Base-by-base conservation (phyloP, 2,329 filamentous ascomycete genomes). In the Fusarium concolor region DNA sequence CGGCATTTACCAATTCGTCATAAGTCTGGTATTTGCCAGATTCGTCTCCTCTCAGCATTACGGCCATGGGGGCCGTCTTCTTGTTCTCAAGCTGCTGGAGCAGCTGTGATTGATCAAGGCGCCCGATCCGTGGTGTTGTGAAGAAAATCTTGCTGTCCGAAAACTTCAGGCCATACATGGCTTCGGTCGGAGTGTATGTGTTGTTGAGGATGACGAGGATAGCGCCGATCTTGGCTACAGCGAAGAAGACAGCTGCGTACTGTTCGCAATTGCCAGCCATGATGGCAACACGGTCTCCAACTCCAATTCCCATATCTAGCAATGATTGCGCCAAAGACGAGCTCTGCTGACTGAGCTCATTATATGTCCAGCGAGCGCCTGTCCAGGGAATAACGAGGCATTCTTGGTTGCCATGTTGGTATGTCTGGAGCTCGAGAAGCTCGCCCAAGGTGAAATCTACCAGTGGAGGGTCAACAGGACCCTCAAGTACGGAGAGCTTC, bases 201-300 rank as follows among this genome's bases (percentile, higher is more conserved):
- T 93, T 94, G 80, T 94, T 94, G 68, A 94, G 81, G 43, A 94
- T 92, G 28, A 94, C 91, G 52, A 94, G 82, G 44, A 91, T 88
- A 45, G 86, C 89, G 11, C 90, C 89, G 18, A 91, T 84, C 45
- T 87, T 84, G 39, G 89, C 88, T 12, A 88, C 89, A 5, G 90
- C 90, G 69, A 93, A 93, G 82, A 93, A 92, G 17, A 93, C 85
- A 4, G 90, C 85, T 29, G 91, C 79, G 88, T 95, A 95, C 87
- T 97, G 84, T 86, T 96, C 80, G 84, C 94, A 82, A 86, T 97
- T 80, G 81, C 94, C 72, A 79, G 91, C 90, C 89, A 93, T 92
- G 68, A 94, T 89, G 29, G 88, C 91, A 28, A 94, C 84, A 15
- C 90, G 84, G 76, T 93, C 91, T 35, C 90, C 90, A 29, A 87